These are phyloP conservation scores for Thermoascus crustaceus DNA, from an alignment of 2,329 filamentous ascomycete genomes.

Conservation along the genomic window DNA sequence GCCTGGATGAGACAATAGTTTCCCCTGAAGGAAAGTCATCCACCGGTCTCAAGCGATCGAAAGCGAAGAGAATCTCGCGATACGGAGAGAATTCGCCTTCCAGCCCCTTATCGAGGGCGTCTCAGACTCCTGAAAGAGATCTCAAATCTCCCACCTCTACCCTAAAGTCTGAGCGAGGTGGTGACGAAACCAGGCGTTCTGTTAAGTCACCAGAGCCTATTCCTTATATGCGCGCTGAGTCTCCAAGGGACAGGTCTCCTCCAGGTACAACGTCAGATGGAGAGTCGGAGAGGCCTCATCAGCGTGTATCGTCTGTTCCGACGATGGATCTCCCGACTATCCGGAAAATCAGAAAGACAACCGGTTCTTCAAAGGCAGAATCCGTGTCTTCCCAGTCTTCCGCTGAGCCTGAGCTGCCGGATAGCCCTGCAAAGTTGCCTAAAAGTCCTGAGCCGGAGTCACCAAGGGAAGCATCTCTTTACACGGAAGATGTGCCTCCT, in stretches of 20 bases:
- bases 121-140: slow-evolving; percentile 16
- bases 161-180: slow-evolving; percentile 10
- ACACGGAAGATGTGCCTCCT: slow-evolving; percentile 29
- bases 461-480: slow-evolving; percentile 18
- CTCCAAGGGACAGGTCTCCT: slow-evolving; percentile 13
- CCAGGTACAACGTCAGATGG: slow-evolving; percentile 20
- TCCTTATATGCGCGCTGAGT: slow-evolving; percentile 7
- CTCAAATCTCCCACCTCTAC: slow-evolving; percentile 7
- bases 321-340: slow-evolving; percentile 38
- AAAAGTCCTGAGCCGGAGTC: slow-evolving; percentile 17
- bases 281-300: slow-evolving; percentile 22
- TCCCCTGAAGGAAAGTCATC: slow-evolving; percentile 23
- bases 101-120: slow-evolving; percentile 15
- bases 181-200: slow-evolving; percentile 7
- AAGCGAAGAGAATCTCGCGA: slow-evolving; percentile 34
- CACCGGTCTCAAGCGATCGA: slow-evolving; percentile 31
- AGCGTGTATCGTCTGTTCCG: slow-evolving; percentile 40
- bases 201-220: slow-evolving; percentile 3
- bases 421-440: slow-evolving; percentile 20
- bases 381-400: slow-evolving; percentile 14
- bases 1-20: slow-evolving; percentile 13
- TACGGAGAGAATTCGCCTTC: slow-evolving; percentile 26
- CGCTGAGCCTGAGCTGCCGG: slow-evolving; percentile 13
- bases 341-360: slow-evolving; percentile 33
- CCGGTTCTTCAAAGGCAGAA: slow-evolving; percentile 24